Base-by-base conservation (phyloP, 345 rosid species). In the Angophora floribunda region DNA sequence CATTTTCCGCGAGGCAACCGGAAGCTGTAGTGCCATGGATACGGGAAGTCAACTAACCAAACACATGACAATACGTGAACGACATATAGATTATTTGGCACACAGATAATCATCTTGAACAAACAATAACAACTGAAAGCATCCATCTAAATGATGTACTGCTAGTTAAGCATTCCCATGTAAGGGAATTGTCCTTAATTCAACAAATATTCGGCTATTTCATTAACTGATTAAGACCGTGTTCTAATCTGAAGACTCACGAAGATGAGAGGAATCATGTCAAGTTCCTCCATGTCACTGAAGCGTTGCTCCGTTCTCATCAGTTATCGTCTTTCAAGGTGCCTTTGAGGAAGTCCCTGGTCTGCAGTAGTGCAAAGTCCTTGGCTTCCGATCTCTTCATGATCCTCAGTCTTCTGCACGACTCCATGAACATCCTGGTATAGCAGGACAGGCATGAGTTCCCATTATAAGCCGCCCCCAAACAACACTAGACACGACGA, bases 401-500 rank as follows among this genome's bases (percentile, higher is more conserved):
- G 47, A 88, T 67, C 89, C 89, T 88, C 75, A 88, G 87, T 85
- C 89, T 88, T 61, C 86, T 88, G 87, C 89, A 88, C 12, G 89
- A 61, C 17, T 65, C 89, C 41, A 86, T 52, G 89, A 88, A 88
- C 89, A 88, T 88, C 49, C 89, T 88, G 87, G 28, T 19, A 41
- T 13, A 41, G 28, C 44, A 85, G 61, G 86, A 85, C n/a, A 52
- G 47, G 28, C 28, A 41, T 41, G 26, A 41, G 49, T 75, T 75
- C 7, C 49, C 49, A 19, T 75, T 75, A 41, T 44, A 75, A 75
- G 19, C n/a, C 36, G 17, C n/a, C 75, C 15, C 1, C 75, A n/a
- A 63, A n/a, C 75, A n/a, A 8, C 28, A 41, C 28, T 41, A 19
- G 84, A 75, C 84, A 19, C 13, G 49, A 75, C 15, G 4, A 19